Evolutionary conservation across 2,329 filamentous ascomycete genomes (phyloP), one percentile per base, ranked within the genome.

Genomic region (Ophiocordyceps australis): DNA sequence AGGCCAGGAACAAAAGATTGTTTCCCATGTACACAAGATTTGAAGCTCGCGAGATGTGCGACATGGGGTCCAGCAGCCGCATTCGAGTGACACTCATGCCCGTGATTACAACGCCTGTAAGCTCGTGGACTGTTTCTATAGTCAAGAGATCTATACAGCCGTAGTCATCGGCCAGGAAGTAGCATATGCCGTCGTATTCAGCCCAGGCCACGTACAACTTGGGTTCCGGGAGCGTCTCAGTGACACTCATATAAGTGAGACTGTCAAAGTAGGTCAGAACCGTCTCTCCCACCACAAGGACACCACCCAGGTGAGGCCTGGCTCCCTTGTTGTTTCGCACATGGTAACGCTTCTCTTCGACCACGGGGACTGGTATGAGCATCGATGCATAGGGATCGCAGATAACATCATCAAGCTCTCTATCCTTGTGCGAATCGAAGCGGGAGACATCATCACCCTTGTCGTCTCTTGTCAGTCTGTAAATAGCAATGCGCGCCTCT

Each of bases 121-220:
- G 54, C 13, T 78, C 54, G 7, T 91, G 57, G 8, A 62, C 55
- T 3, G 81, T 61, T 10, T 77, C 50, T 9, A 98, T 67, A 45
- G 82, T 82, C 20, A 98, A 55, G n/a, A 94, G 57, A 42, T 86
- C 83, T 14, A 98, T 50, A 25, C 65, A 67, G 11, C 89, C 86
- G 42, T 89, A 94, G 38, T 94, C 83, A 44, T 98, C 89, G 2
- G 78, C 83, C 3, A 98, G 54, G n/a, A 94, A 59, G 54, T 83
- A 95, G 39, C 76, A 66, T 20, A 76, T 74, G 14, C 72, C 69
- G 40, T 95, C 80, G 26, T 89, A 73, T 39, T 75, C 70, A 33
- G 79, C 78, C 85, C 86, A 98, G 3, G 82, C 73, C n/a, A 89
- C 76, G 38, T 91, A 95, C 19, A 93, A 74, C 3, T 77, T 82